A percentile compares a stretch with the other conserved stretches of the same genome.
phyloP scores from a whole-genome alignment of 2,329 filamentous ascomycete species.

The Ophiostoma sp. region DNA sequence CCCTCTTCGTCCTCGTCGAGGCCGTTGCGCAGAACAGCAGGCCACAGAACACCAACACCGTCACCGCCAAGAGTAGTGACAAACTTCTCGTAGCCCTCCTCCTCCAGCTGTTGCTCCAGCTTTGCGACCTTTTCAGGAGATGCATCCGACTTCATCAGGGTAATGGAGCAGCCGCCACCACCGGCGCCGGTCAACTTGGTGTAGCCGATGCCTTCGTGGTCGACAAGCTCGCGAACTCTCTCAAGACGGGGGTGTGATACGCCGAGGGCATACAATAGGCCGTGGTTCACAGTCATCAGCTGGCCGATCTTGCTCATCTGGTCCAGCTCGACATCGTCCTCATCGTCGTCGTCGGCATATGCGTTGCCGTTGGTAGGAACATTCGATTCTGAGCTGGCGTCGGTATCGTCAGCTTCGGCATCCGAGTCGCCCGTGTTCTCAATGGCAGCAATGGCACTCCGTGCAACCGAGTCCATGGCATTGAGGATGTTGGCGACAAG shows the following conservation, averaged over 20 bases:
- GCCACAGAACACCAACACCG: constrained; percentile 90
- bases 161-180: constrained; percentile 93
- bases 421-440: constrained; percentile 64
- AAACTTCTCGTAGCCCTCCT: constrained; percentile 76
- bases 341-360: constrained; percentile 30
- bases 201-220: constrained; percentile 87
- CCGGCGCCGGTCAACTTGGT: constrained; percentile 95
- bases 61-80: constrained; percentile 87
- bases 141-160: constrained; percentile 67
- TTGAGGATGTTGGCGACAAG: constrained; percentile 78
- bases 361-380: neutral
- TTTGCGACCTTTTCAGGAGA: constrained; percentile 51
- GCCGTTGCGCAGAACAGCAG: constrained; percentile 81
- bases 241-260: constrained; percentile 94
- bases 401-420: constrained; percentile 38
- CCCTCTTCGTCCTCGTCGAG: constrained; percentile 71
- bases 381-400: constrained; percentile 10
- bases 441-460: constrained; percentile 51
- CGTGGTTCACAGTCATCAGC: constrained; percentile 90
- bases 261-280: constrained; percentile 80
- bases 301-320: constrained; percentile 73
- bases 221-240: constrained; percentile 82
- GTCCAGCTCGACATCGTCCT: constrained; percentile 51
- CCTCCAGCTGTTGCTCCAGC: constrained; percentile 60
- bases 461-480: constrained; percentile 71